Base-by-base conservation (phyloP, 2,329 filamentous ascomycete genomes). In the Peltaster fructicola region DNA sequence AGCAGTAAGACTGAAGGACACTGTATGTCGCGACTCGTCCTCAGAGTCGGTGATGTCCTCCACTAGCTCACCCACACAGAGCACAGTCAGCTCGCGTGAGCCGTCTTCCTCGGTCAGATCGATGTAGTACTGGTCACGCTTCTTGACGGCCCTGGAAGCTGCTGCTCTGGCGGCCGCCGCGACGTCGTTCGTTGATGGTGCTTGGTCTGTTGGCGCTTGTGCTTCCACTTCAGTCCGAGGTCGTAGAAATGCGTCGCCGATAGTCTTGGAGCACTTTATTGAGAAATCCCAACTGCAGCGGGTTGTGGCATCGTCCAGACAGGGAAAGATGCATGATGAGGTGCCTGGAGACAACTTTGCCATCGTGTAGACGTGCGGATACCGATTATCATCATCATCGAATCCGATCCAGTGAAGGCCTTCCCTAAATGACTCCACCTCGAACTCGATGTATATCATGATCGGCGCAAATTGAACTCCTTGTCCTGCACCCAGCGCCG, bases 401-500 rank as follows among this genome's bases (percentile, higher is more conserved):
- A 88, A 66, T 4, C 88, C 84, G 9, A 90, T 79, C 51, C 93
- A 98, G 32, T 93, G 84, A 30, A 95, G 51, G 12, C 81, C 85
- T 47, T 98, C 88, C 22, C 80, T 66, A 24, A 84, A 73, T 38
- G 69, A 68, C 24, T 68, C 69, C 16, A 80, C 68, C 12, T 63
- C 59, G 44, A 92, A 98, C 16, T 88, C 78, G 29, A 93, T 75
- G 22, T 65, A 62, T 21, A 80, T 46, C 23, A 57, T 64, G 23
- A 79, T 44, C n/a, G 68, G 61, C 26, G 64, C 62, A 43, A 68
- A 77, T 30, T 54, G 36, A 24, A 48, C 32, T n/a, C 32, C 34
- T 14, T 41, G 40, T 20, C 41, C 36, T 22, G 40, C 37, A 24
- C 38, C 41, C 32, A 35, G 29, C 4, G 34, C 30, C 7, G 38